phyloP scores from a whole-genome alignment of 2,329 filamentous ascomycete genomes.

The Cercospora canescens region DNA sequence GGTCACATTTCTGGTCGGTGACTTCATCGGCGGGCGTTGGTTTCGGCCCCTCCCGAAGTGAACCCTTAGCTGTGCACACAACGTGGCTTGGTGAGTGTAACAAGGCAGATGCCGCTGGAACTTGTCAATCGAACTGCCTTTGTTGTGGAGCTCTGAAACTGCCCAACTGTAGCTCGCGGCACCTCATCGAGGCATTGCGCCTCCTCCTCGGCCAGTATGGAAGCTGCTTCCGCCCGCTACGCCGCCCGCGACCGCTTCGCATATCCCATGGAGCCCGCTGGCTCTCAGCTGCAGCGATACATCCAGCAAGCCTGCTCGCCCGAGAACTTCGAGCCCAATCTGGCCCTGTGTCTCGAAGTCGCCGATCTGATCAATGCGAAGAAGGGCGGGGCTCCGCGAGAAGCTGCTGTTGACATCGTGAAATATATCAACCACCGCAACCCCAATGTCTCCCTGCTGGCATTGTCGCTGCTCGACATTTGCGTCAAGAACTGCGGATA shows the following conservation, averaged over 20 bases:
- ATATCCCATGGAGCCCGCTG: conserved; percentile 73
- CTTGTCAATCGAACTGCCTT: not conserved
- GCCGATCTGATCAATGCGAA: conserved; percentile 95
- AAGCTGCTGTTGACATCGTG: conserved; percentile 91
- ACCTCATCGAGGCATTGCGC: not conserved
- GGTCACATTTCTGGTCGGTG: not conserved
- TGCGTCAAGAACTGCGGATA: conserved; percentile 99
- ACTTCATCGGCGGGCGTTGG: not conserved
- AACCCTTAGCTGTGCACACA: not conserved
- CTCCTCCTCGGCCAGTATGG: conserved; percentile 56
- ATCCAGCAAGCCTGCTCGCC: conserved; percentile 96
- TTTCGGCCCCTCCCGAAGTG: not conserved
- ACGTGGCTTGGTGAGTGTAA: not conserved
- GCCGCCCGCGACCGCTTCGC: conserved; percentile 92
- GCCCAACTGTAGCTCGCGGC: not conserved
- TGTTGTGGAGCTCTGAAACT: not conserved
- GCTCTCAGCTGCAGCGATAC: conserved; percentile 89
- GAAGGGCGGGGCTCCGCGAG: conserved; percentile 91
- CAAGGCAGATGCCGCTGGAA: not conserved
- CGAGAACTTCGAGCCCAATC: conserved; percentile 96
- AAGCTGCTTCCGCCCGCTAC: conserved; percentile 93
- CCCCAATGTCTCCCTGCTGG: conserved; percentile 88
- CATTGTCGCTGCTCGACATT: conserved; percentile 88
- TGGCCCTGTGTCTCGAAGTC: conserved; percentile 94
- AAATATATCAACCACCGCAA: conserved; percentile 96